Conservation (phyloP, 2,329 filamentous ascomycete genomes). For the Cladophialophora immunda region DNA sequence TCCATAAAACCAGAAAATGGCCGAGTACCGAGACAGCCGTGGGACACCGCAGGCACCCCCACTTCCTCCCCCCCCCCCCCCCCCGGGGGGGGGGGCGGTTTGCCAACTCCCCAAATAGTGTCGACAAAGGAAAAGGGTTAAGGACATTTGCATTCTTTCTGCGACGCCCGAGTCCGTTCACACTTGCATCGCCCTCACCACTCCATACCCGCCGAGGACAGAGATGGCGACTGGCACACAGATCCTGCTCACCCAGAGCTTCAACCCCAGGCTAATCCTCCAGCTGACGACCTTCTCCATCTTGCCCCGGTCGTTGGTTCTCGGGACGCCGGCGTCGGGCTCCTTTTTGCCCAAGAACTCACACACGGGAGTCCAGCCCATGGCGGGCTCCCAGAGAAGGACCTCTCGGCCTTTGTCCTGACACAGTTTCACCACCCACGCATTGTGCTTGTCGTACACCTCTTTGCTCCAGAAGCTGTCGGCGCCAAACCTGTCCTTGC, state of each 20-base stretch:
- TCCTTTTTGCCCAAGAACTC: slow-evolving; percentile 50
- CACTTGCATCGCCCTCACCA: slow-evolving; percentile 9
- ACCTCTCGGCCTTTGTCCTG: slow-evolving; percentile 17
- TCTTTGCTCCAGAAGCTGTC: slow-evolving; percentile 20
- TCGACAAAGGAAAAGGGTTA: not conserved
- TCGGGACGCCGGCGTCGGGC: slow-evolving; percentile 49
- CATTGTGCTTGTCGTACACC: slow-evolving; percentile 26
- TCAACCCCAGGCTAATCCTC: slow-evolving; percentile 23
- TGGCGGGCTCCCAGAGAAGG: slow-evolving; percentile 35
- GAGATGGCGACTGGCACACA: slow-evolving; percentile 9
- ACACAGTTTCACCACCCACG: slow-evolving; percentile 27
- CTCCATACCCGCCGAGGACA: slow-evolving; percentile 22
- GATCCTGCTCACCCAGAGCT: slow-evolving; percentile 24
- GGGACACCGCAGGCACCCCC: not conserved
- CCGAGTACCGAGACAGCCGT: not conserved
- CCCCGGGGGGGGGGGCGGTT: too few species aligned
- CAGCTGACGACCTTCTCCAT: slow-evolving; percentile 19
- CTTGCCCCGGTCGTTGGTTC: slow-evolving; percentile 40
- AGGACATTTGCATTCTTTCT: not conserved
- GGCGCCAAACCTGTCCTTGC: slow-evolving; percentile 21
- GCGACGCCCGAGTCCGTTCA: not conserved
- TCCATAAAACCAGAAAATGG: not conserved
- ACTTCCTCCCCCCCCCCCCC: not conserved
- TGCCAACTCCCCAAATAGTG: not conserved
- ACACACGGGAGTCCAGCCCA: slow-evolving; percentile 57